Conservation (phyloP, 2,329 filamentous ascomycete genomes). For the Colletotrichum siamense region DNA sequence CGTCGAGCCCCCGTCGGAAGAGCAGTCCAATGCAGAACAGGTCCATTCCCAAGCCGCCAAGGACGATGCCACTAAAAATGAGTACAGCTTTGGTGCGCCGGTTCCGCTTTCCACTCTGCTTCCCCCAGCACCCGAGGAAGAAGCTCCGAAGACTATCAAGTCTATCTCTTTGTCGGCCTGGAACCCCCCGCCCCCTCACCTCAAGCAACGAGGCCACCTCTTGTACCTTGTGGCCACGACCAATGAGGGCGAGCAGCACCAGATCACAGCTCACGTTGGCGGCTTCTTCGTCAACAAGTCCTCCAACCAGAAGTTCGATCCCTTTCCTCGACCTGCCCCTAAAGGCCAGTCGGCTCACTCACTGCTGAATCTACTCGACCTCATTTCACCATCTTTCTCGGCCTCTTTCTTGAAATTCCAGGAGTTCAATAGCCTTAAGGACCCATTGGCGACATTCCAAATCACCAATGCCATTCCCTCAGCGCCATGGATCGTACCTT, state of each 20-base stretch:
- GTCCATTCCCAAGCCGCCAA: constrained; percentile 20
- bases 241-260: constrained; percentile 92
- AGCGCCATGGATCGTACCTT: constrained; percentile 88
- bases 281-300: constrained; percentile 98
- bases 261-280: constrained; percentile 91
- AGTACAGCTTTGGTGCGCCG: constrained; percentile 78
- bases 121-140: constrained; percentile 63
- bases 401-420: constrained; percentile 79
- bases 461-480: constrained; percentile 94
- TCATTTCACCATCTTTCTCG: constrained; percentile 84
- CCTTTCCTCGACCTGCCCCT: constrained; percentile 77
- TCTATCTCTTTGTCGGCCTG: constrained; percentile 86
- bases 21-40: constrained; percentile 51
- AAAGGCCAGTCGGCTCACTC: constrained; percentile 86
- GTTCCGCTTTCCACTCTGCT: constrained; percentile 75
- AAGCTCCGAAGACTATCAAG: constrained; percentile 89
- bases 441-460: constrained; percentile 91
- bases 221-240: constrained; percentile 90
- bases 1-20: constrained; percentile 56
- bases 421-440: constrained; percentile 82
- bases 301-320: constrained; percentile 94
- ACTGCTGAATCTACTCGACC: constrained; percentile 77
- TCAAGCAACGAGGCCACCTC: constrained; percentile 90
- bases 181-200: constrained; percentile 94
- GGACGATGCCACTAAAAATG: constrained; percentile 50